phyloP scores from a whole-genome alignment of 2,329 filamentous ascomycete genomes.

The Diplodia corticola region DNA sequence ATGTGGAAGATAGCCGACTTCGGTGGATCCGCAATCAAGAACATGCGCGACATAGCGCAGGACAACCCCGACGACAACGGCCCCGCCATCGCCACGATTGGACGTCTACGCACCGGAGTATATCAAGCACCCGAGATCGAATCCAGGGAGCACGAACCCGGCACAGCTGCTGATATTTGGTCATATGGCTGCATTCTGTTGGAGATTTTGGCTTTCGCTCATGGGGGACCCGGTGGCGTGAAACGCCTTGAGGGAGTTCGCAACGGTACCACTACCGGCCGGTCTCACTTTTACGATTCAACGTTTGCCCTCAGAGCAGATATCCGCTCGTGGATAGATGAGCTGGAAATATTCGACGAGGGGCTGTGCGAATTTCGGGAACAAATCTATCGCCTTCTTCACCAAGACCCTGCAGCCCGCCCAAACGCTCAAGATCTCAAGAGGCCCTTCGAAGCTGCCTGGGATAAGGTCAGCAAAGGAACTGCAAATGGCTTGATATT shows the following conservation, averaged over 20 bases:
- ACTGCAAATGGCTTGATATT: not conserved
- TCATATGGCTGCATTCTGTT: not conserved
- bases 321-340: not conserved
- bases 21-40: not conserved
- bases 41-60: not conserved
- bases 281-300: not conserved
- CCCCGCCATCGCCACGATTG: not conserved
- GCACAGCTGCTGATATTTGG: slow-evolving; percentile 2
- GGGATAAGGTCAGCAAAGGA: not conserved
- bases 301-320: not conserved
- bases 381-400: not conserved
- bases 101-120: not conserved
- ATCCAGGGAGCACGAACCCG: not conserved
- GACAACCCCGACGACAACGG: not conserved
- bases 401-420: not conserved
- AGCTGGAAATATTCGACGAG: not conserved
- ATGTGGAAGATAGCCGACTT: slow-evolving; percentile 12
- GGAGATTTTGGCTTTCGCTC: not conserved
- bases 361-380: not conserved
- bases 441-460: not conserved
- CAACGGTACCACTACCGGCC: not conserved
- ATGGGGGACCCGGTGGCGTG: not conserved
- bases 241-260: not conserved
- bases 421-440: not conserved
- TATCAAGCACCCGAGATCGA: slow-evolving; percentile 4